Percentiles rank a stretch among this genome's conserved stretches.
These are phyloP conservation scores for Lotmaria passim DNA, from an alignment of 208 protist species.

Conservation along the genomic window DNA sequence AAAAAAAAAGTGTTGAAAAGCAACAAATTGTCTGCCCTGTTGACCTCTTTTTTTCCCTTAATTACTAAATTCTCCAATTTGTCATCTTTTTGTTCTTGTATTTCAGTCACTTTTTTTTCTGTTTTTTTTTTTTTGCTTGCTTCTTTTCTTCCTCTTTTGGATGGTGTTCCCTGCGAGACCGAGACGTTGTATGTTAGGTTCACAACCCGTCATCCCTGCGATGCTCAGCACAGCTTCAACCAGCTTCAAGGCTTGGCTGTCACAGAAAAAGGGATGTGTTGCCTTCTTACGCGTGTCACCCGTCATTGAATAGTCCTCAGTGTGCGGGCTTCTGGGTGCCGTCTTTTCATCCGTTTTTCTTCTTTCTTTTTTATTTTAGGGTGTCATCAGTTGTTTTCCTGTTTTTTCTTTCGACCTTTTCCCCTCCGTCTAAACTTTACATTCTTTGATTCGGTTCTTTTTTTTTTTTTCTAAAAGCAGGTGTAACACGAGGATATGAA, in stretches of 20 bases:
- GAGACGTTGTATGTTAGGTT: not conserved
- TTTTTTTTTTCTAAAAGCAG: not conserved
- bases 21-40: not conserved
- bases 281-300: not conserved
- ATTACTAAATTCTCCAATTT: not conserved
- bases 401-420: not conserved
- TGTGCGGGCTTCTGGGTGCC: too few species aligned
- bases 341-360: not conserved
- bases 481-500: not conserved
- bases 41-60: not conserved
- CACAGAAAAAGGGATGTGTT: not conserved
- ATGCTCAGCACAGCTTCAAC: too few species aligned
- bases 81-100: not conserved
- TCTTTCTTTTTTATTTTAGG: not conserved
- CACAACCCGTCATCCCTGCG: not conserved
- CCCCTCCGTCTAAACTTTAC: not conserved
- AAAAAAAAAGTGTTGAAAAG: not conserved
- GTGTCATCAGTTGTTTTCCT: too few species aligned
- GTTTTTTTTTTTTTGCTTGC: not conserved
- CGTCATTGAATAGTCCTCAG: not conserved
- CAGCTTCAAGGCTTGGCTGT: too few species aligned
- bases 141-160: not conserved
- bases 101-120: not conserved
- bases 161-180: not conserved
- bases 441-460: constrained; percentile 1